Evolutionary conservation across 495 filamentous ascomycete genomes (phyloP).

Genomic region (Amphirosellinia nigrospora): DNA sequence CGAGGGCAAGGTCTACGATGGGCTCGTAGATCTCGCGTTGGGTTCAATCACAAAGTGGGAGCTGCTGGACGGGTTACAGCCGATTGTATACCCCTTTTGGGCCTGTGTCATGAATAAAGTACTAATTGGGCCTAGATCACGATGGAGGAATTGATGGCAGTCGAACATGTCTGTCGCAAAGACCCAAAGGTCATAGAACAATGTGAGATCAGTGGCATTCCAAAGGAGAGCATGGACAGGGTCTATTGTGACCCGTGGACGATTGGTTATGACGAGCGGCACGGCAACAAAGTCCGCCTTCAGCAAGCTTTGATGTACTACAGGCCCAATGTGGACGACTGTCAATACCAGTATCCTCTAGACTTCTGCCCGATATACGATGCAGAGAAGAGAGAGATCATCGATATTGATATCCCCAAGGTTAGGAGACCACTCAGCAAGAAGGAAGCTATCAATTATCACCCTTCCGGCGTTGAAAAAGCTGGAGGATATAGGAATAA

Average conservation of each 20-base stretch:
- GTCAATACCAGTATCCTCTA: constrained; percentile 88
- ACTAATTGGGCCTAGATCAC: constrained; percentile 66
- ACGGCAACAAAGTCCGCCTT: constrained; percentile 77
- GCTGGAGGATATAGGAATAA: constrained; percentile 79
- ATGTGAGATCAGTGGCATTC: constrained; percentile 85
- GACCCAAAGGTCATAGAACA: constrained; percentile 93
- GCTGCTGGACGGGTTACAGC: constrained; percentile 79
- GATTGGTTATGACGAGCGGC: constrained; percentile 93
- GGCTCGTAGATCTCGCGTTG: constrained; percentile 76
- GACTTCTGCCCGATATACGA: constrained; percentile 96
- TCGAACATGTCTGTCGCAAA: constrained; percentile 79
- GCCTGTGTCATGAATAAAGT: not conserved
- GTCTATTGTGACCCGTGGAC: constrained; percentile 93
- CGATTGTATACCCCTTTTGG: constrained; percentile 59
- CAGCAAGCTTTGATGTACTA: constrained; percentile 98
- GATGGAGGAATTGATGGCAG: constrained; percentile 90
- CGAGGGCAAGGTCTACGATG: constrained; percentile 84
- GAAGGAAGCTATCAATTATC: constrained; percentile 78
- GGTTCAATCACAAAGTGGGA: constrained; percentile 79
- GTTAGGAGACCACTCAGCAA: constrained; percentile 80
- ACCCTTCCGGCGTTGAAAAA: constrained; percentile 72
- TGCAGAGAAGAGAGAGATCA: constrained; percentile 79
- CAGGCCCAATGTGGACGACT: constrained; percentile 82
- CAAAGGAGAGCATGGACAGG: constrained; percentile 85
- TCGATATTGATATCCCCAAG: constrained; percentile 87